phyloP scores from a whole-genome alignment of 352 stramenopile genomes.

The Thalassiosira mediterranea region DNA sequence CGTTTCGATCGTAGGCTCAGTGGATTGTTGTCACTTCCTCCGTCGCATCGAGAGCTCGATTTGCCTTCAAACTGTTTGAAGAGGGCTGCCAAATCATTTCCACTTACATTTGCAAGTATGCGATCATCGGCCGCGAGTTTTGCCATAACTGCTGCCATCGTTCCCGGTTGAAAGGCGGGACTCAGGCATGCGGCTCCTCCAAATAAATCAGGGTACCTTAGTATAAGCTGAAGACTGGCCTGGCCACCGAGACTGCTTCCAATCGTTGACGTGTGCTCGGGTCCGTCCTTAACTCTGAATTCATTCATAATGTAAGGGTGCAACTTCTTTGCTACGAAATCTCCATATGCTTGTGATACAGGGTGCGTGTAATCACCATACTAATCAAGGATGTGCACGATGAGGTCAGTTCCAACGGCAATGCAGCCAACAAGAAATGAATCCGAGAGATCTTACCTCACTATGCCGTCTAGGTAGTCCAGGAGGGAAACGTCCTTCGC shows the following conservation, averaged over 20 bases:
- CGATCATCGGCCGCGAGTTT: slow-evolving; percentile 17
- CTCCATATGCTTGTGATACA: slow-evolving; percentile 60
- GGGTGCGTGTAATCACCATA: slow-evolving; percentile 62
- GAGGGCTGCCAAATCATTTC: not conserved
- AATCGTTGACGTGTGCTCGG: slow-evolving; percentile 52
- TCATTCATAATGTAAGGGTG: slow-evolving; percentile 59
- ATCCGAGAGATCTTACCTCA: too few species aligned
- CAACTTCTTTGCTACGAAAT: slow-evolving; percentile 64
- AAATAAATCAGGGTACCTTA: slow-evolving; percentile 68
- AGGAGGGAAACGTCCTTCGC: slow-evolving; percentile 46
- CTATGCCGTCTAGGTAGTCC: slow-evolving; percentile 56
- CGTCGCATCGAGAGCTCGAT: too few species aligned
- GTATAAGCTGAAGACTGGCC: slow-evolving; percentile 59
- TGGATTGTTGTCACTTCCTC: not conserved
- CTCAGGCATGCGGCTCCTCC: slow-evolving; percentile 63
- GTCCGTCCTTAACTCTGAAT: slow-evolving; percentile 58
- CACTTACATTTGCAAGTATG: not conserved
- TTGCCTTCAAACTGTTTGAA: too few species aligned
- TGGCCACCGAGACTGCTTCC: slow-evolving; percentile 70
- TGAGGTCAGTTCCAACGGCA: too few species aligned
- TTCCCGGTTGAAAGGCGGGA: slow-evolving; percentile 62
- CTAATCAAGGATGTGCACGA: too few species aligned
- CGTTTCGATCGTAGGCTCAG: slow-evolving; percentile 39
- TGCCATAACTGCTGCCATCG: slow-evolving; percentile 50
- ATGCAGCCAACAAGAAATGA: too few species aligned